phyloP scores from a whole-genome alignment of 352 stramenopile genomes.

The Vaucheria bursata region DNA sequence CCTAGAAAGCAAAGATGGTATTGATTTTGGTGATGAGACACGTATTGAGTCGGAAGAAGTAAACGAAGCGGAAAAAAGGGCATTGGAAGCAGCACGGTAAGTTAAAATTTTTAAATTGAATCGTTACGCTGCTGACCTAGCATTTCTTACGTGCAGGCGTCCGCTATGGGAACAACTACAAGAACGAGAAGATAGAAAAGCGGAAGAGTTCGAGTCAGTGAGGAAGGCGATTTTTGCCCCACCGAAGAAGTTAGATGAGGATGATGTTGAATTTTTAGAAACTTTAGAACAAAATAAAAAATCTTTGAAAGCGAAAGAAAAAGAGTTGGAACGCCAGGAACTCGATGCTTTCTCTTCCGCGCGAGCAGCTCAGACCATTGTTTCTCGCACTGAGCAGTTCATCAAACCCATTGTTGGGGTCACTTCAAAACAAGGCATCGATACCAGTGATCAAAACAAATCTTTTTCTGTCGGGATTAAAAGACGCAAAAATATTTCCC shows the following conservation, averaged over 20 bases:
- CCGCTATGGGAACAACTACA: constrained; percentile 9
- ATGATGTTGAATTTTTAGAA: background rate
- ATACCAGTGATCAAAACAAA: too few species aligned
- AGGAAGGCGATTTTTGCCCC: constrained; percentile 1
- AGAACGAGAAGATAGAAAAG: background rate
- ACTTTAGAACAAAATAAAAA: background rate
- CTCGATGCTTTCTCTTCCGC: constrained; percentile 1
- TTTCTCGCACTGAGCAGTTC: too few species aligned
- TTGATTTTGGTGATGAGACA: constrained; percentile 4
- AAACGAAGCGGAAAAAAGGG: constrained; percentile 5
- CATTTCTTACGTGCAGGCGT: background rate
- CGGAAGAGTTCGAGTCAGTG: background rate
- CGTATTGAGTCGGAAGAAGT: constrained; percentile 1
- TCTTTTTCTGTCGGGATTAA: too few species aligned
- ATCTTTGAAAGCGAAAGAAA: background rate
- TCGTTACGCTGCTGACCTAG: too few species aligned
- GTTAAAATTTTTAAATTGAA: too few species aligned
- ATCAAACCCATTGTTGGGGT: too few species aligned
- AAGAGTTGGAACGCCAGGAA: background rate
- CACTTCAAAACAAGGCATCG: too few species aligned
- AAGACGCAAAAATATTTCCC: too few species aligned
- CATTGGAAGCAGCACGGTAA: background rate
- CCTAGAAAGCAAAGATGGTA: constrained; percentile 41
- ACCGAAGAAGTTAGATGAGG: background rate
- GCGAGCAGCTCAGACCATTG: background rate